Evolutionary conservation across 306 rosid genomes (phyloP), one percentile per base, ranked within the genome.

Genomic region (Castanospermum australe): DNA sequence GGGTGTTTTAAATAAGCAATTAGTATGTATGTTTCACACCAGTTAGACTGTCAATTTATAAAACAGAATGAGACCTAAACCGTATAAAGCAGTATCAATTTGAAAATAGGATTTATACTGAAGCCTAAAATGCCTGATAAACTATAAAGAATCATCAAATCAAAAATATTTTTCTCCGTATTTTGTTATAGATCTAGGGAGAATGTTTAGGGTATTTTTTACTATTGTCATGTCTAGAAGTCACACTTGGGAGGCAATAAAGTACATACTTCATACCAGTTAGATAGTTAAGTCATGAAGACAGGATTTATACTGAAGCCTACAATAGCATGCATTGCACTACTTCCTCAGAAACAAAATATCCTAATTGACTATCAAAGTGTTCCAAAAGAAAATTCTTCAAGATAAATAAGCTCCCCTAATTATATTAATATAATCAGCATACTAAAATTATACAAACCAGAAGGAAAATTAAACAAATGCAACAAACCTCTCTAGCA

Each of bases 401-500:
- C n/a, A 71, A 52, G 18, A 67, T 61, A 52, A 85, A 15, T 36
- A 69, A 42, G 71, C 56, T 45, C 47, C 47, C 21, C 6, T 57
- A 10, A 60, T 25, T n/a, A 70, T 54, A 32, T n/a, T 15, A 28
- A 67, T 45, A 45, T 56, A 44, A 44, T 38, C 60, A 50, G 2
- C 63, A 32, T 54, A 30, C 1, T 4, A 2, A 36, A 28, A 75
- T 22, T 30, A 54, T 48, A 41, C 65, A 71, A 60, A 61, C 59
- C 20, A 41, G 74, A 71, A 77, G 33, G 73, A 67, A 57, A 50
- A 64, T 32, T 67, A 68, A 61, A 42, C 70, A 69, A 76, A 28
- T 9, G 22, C 39, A 79, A 54, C 67, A 75, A 85, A 93, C 98
- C 94, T 87, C 88, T 85, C 83, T 86, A 65, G 90, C 92, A 17